A percentile compares a stretch with the other conserved stretches of the same genome.
Conservation (phyloP, 2,329 filamentous ascomycete species). For the Emydomyces testavorans region DNA sequence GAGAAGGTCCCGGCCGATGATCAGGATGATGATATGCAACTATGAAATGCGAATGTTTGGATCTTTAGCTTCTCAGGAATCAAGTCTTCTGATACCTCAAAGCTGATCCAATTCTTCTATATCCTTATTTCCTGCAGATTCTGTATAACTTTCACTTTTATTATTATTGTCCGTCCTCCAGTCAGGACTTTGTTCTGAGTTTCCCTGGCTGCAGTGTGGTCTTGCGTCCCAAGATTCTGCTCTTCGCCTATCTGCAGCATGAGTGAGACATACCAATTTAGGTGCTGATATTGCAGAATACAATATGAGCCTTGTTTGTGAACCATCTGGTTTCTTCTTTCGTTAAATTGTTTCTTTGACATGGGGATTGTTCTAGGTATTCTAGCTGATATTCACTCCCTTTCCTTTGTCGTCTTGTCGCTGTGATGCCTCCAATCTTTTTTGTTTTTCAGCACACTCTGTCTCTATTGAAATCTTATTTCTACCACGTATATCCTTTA, state of each 20-base stretch:
- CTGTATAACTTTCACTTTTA: no score
- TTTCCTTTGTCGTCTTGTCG: neutral
- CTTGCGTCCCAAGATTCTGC: neutral
- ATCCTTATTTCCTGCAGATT: no score
- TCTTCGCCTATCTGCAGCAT: conserved; percentile 1
- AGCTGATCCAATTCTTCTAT: no score
- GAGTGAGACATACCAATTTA: conserved; percentile 2
- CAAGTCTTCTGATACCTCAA: neutral
- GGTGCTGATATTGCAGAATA: neutral
- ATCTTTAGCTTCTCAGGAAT: neutral
- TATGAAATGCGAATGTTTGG: conserved; percentile 7
- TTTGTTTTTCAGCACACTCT: neutral
- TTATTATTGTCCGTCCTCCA: neutral
- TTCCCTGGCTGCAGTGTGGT: neutral
- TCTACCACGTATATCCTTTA: neutral
- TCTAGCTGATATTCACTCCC: neutral
- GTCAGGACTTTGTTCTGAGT: neutral
- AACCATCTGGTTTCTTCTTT: neutral
- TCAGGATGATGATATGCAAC: conserved; percentile 9
- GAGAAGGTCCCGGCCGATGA: neutral
- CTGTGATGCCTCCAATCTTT: neutral
- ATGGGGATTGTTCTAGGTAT: neutral
- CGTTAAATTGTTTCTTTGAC: neutral
- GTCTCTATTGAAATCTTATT: neutral
- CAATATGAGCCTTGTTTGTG: neutral